Base-by-base conservation (phyloP, 2,329 filamentous ascomycete genomes). In the Chaetomiaceae sp. region DNA sequence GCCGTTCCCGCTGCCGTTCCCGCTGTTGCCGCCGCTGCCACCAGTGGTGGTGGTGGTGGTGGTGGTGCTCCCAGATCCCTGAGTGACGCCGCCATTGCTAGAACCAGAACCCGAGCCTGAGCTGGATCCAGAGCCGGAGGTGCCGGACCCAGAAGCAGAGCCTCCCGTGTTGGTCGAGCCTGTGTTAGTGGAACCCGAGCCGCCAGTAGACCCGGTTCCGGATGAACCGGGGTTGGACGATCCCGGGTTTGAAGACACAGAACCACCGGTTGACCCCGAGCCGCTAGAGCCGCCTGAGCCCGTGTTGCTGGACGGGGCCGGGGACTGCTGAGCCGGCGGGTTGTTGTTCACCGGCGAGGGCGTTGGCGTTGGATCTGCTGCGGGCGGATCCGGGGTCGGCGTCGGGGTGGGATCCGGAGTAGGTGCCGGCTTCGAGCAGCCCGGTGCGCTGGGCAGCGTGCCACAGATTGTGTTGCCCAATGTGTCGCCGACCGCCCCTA, bases 381-480 rank as follows among this genome's bases (percentile, higher is more conserved):
- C 17, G 14, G 36, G 30, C 15, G 36, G n/a, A 27, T 27, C 22
- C n/a, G 33, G 45, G 15, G 19, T 14, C 10, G 47, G 18, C 11
- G 38, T 19, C 6, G 39, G 43, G 7, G 27, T 3, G 11, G 44
- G 44, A 24, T 29, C n/a, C 0, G 44, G 38, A 15, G 17, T n/a
- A 2, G 49, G 46, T 12, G 11, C 10, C n/a, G 43, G 12, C 5
- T 27, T 9, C 4, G 39, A 10, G 35, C 49, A 48, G 39, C 49
- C 49, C 19, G 32, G 32, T 1, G 38, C 11, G 12, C 17, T 26
- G 26, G 42, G 37, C 19, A 42, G 30, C 24, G 20, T 12, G 11
- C 43, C 32, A 40, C 42, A 50, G 8, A 49, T 35, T 7, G 38
- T 27, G 1, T 38, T 24, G 5, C 45, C 38, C 12, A 32, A 14